These are phyloP conservation scores for Stemphylium vesicarium DNA, from an alignment of 2,329 filamentous ascomycete genomes.

Conservation along the genomic window DNA sequence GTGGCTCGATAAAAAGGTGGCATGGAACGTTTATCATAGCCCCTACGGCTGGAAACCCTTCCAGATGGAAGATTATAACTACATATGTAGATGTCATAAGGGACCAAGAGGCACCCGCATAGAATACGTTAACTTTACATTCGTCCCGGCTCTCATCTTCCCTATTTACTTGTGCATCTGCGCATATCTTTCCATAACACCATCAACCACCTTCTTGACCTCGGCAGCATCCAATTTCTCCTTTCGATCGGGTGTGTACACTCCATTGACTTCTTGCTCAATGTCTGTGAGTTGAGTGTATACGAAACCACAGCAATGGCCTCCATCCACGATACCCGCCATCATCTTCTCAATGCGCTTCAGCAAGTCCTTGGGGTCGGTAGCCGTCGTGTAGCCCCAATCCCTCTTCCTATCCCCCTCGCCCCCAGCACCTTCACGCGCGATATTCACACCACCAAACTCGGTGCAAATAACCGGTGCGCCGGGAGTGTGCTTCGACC, in stretches of 20 bases:
- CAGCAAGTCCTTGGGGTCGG: slow-evolving; percentile 65
- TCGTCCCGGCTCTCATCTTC: not conserved
- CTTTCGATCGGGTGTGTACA: slow-evolving; percentile 68
- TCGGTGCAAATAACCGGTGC: slow-evolving; percentile 71
- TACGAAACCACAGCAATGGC: slow-evolving; percentile 67
- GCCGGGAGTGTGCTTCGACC: slow-evolving; percentile 58
- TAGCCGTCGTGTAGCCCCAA: slow-evolving; percentile 73
- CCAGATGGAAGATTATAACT: not conserved
- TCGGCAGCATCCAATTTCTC: slow-evolving; percentile 63
- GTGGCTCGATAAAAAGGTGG: not conserved
- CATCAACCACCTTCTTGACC: slow-evolving; percentile 65
- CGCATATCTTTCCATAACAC: slow-evolving; percentile 38
- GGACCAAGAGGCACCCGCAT: not conserved
- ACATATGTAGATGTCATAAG: not conserved
- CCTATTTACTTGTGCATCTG: slow-evolving; percentile 23
- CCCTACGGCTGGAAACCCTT: not conserved
- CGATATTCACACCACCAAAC: slow-evolving; percentile 73
- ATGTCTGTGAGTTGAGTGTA: slow-evolving; percentile 70
- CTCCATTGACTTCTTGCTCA: slow-evolving; percentile 71
- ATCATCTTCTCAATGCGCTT: slow-evolving; percentile 64
- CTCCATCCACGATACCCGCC: slow-evolving; percentile 62
- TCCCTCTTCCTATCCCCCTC: slow-evolving; percentile 52
- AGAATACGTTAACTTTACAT: not conserved
- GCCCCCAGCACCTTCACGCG: slow-evolving; percentile 47
- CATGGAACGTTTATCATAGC: not conserved